These are phyloP conservation scores for Botrytis sinoallii DNA, from an alignment of 2,329 filamentous ascomycete genomes.

Conservation along the genomic window DNA sequence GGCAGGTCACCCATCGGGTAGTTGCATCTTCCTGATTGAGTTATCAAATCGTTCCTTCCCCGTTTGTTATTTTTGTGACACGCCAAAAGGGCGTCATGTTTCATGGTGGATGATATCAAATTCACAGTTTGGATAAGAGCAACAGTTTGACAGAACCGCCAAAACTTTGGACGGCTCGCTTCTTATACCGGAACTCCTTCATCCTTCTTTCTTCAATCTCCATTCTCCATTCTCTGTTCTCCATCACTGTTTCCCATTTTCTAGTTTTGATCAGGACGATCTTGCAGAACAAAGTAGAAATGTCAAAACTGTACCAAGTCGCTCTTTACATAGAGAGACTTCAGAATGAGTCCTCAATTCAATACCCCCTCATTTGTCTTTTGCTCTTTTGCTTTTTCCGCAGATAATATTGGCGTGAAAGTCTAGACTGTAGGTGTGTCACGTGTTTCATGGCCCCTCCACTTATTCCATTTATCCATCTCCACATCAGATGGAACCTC, in stretches of 20 bases:
- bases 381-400: background rate
- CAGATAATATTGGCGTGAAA: background rate
- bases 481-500: background rate
- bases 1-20: background rate
- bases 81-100: background rate
- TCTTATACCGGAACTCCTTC: background rate
- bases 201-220: background rate
- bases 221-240: background rate
- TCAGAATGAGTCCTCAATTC: background rate
- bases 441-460: background rate
- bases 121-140: background rate
- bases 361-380: background rate
- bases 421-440: background rate
- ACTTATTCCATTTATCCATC: background rate
- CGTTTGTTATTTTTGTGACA: background rate
- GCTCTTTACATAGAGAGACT: background rate
- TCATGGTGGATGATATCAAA: background rate
- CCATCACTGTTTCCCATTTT: background rate
- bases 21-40: constrained; percentile 6
- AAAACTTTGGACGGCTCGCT: background rate
- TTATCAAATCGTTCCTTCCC: constrained; percentile 1
- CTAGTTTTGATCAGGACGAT: background rate
- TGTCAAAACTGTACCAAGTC: rapidly evolving
- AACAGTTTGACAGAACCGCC: background rate
- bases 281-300: background rate